Evolutionary conservation across 805 yeast genomes (phyloP).

Genomic region (Teunomyces atbi): DNA sequence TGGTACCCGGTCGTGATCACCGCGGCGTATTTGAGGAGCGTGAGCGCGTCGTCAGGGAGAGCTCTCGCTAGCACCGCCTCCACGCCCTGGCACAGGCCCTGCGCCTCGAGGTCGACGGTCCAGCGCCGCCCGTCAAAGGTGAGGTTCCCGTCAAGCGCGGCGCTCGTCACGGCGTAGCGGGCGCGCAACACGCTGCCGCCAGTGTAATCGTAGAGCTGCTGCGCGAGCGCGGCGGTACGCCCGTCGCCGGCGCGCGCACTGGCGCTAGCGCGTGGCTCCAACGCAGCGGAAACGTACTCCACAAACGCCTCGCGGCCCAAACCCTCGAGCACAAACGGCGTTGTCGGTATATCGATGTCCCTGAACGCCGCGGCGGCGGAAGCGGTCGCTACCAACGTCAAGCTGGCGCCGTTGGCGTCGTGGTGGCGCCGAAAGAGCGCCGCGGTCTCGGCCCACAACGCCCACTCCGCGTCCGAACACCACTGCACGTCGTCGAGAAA

Average conservation of each 20-base stretch:
- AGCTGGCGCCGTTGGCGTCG: conserved; percentile 8
- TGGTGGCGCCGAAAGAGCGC: conserved; percentile 13
- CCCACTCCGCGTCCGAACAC: conserved; percentile 35
- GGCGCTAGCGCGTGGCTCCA: not conserved
- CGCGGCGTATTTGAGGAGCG: conserved; percentile 40
- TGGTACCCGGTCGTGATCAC: conserved; percentile 36
- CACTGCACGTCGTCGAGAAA: conserved; percentile 48
- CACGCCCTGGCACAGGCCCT: too few relatives aligned
- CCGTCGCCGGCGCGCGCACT: too few relatives aligned
- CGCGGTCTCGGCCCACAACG: conserved; percentile 27
- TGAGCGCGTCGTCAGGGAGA: conserved; percentile 15
- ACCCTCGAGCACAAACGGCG: not conserved
- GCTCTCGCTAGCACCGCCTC: conserved; percentile 8
- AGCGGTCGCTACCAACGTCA: conserved; percentile 10
- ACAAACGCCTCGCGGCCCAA: not conserved
- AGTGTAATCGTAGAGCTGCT: conserved; percentile 10
- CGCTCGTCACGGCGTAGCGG: conserved; percentile 10
- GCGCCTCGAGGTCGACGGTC: not conserved
- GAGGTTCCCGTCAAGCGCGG: not conserved
- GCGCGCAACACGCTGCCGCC: conserved; percentile 18
- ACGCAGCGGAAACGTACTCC: not conserved
- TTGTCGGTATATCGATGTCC: not conserved
- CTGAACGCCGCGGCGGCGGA: too few relatives aligned
- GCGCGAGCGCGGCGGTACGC: not conserved
- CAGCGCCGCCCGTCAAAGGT: not conserved